phyloP scores from a whole-genome alignment of 2,329 filamentous ascomycete genomes.

The Penicillium hordei region DNA sequence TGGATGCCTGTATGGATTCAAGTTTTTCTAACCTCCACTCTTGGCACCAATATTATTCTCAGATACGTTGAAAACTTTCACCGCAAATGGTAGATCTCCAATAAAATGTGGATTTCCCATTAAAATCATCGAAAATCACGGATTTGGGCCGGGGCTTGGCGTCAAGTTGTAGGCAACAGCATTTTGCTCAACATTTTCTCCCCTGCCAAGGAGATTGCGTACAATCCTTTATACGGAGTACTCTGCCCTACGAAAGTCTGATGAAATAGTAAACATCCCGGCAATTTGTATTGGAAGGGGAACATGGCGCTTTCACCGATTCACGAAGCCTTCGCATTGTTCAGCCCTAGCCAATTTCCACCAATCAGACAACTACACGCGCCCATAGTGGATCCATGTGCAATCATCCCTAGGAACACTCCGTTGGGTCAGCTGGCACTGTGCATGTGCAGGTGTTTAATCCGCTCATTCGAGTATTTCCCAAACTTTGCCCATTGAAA shows the following conservation, averaged over 20 bases:
- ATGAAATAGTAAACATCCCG: background rate
- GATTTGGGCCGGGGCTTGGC: slow-evolving; percentile 1
- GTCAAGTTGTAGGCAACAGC: slow-evolving; percentile 19
- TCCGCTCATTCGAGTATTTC: background rate
- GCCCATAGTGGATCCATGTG: slow-evolving; percentile 2
- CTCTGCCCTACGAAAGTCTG: no score
- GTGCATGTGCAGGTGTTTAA: background rate
- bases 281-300: background rate
- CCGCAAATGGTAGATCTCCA: background rate
- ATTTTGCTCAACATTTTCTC: slow-evolving; percentile 10
- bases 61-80: background rate
- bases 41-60: slow-evolving; percentile 6
- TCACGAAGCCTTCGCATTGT: background rate
- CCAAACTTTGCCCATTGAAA: background rate
- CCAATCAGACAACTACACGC: background rate
- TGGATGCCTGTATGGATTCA: slow-evolving; percentile 1
- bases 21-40: slow-evolving; percentile 5
- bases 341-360: background rate
- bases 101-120: background rate
- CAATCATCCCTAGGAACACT: background rate
- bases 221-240: no score
- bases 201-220: background rate
- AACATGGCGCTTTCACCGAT: background rate
- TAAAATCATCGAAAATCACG: background rate
- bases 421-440: background rate